Base-by-base conservation (phyloP, 139 green algal species). In the Chlamydomonas sp. region DNA sequence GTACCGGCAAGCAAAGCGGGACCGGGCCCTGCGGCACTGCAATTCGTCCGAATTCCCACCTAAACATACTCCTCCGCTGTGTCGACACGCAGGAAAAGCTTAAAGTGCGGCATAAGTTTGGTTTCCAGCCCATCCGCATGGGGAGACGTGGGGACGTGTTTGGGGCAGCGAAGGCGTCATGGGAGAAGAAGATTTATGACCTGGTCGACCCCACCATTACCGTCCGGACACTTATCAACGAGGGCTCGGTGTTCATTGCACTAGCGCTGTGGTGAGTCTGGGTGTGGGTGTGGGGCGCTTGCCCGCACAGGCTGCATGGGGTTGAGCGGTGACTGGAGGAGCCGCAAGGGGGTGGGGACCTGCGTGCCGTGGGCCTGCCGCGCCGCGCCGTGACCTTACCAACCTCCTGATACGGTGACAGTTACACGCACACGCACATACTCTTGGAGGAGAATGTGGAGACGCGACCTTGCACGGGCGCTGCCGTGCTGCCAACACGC, bases 171-270 rank as follows among this genome's bases (percentile, higher is more conserved):
- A 90, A 91, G 72, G 62, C 67, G 2, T 86, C 78, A 58, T 77
- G 94, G 49, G 80, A 79, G 31, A 77, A 93, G 83, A 74, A 78
- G 9, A 62, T 98, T 20, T 86, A 77, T n/a, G 80, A 85, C 69
- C 20, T 90, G 14, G 92, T 98, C 78, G 96, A 98, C 89, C 94
- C 96, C 3, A 94, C 90, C 15, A 92, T 98, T 6, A 93, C 96
- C 3, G 61, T 63, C 2, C 90, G 83, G 3, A 98, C 95, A 5
- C 86, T 98, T 0, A 92, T 98, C 71, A 98, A 98, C 88, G 96
- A 98, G 89, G 96, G 96, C 5, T 80, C 88, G 58, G 93, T 97
- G 61, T 98, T 95, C 77, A n/a, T 93, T 0, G 91, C 84, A 2
- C 86, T 98, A 16, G 96, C 87, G 5, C 1, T 95, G 6, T 98